These are phyloP conservation scores for Solanum lignicaule DNA, from an alignment of 257 asterid species.

Conservation along the genomic window DNA sequence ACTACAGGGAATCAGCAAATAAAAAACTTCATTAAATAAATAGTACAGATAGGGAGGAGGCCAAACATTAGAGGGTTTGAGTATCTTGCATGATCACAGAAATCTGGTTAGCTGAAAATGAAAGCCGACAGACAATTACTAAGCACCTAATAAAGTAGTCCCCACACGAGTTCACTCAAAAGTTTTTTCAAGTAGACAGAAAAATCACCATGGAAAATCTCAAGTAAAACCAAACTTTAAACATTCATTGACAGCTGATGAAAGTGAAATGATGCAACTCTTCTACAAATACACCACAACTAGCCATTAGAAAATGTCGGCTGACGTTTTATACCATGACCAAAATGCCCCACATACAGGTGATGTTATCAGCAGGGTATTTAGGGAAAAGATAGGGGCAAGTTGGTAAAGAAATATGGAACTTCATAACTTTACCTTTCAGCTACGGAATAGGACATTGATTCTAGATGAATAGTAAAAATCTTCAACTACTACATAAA, in stretches of 20 bases:
- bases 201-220: neutral
- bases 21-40: constrained; percentile 16
- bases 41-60: constrained; percentile 5
- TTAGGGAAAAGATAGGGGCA: constrained; percentile 10
- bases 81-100: constrained; percentile 61
- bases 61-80: constrained; percentile 26
- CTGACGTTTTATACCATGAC: constrained; percentile 11
- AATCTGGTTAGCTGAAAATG: constrained; percentile 29
- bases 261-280: constrained; percentile 46
- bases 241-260: constrained; percentile 20
- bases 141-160: constrained; percentile 24
- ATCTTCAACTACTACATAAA: neutral
- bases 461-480: neutral
- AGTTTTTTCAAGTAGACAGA: constrained; percentile 12
- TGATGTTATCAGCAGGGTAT: neutral
- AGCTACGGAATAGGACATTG: constrained; percentile 12
- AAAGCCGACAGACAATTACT: constrained; percentile 34
- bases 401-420: constrained; percentile 5
- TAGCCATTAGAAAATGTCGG: constrained; percentile 24
- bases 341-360: constrained; percentile 20
- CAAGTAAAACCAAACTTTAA: constrained; percentile 2
- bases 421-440: constrained; percentile 42
- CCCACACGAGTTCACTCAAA: constrained; percentile 32
- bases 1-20: constrained; percentile 12
- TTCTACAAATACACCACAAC: constrained; percentile 28